These are phyloP conservation scores for Ilex asprella DNA, from an alignment of 257 asterid species.

Conservation along the genomic window DNA sequence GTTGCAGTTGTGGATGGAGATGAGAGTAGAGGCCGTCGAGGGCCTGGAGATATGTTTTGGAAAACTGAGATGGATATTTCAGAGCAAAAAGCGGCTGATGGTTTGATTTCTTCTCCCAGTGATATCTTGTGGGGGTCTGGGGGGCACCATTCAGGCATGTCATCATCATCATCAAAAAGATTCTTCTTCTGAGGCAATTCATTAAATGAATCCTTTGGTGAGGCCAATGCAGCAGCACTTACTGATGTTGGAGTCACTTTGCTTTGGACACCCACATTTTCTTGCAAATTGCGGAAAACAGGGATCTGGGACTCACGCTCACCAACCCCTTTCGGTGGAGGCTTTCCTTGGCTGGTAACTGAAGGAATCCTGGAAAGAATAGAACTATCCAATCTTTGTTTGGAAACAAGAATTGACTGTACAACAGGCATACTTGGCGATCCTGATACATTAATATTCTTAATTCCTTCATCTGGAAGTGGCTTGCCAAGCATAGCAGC, in stretches of 20 bases:
- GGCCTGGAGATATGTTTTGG: conserved; percentile 4
- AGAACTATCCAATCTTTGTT: background rate
- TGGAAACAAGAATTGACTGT: conserved; percentile 5
- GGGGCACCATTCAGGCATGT: conserved; percentile 30
- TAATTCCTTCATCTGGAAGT: conserved; percentile 8
- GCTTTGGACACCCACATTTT: background rate
- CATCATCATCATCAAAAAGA: conserved; percentile 20
- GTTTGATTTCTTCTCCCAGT: conserved; percentile 1
- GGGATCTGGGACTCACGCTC: background rate
- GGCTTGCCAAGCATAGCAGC: background rate
- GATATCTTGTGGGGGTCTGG: conserved; percentile 7
- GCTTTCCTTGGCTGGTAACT: conserved; percentile 2
- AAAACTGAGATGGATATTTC: background rate
- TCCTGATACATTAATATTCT: background rate
- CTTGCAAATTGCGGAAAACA: background rate
- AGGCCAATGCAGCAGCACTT: background rate
- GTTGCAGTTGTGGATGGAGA: conserved; percentile 1
- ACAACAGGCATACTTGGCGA: conserved; percentile 1
- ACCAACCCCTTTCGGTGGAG: background rate
- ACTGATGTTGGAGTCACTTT: conserved; percentile 6
- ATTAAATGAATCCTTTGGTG: conserved; percentile 1
- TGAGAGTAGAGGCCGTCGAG: conserved; percentile 6
- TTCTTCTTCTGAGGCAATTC: conserved; percentile 11
- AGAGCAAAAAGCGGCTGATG: background rate
- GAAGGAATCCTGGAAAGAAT: conserved; percentile 3